Conservation (phyloP, 1,284 basidiomycete species). For the Puccinia coronata region DNA sequence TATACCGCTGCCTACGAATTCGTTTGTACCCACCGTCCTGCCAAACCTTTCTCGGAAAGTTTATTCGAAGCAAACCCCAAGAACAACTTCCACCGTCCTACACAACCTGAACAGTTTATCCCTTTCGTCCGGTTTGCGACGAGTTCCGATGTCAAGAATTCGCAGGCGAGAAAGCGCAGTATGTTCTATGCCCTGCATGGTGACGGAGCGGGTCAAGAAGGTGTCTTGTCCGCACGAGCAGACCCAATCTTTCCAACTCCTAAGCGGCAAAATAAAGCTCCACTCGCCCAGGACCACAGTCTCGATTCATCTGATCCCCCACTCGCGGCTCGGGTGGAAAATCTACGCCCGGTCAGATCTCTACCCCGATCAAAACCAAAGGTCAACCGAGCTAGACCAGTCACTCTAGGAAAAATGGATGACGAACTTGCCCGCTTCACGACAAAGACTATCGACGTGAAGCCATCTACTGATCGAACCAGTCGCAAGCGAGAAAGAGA, state of each 20-base stretch:
- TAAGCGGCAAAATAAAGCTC: not conserved
- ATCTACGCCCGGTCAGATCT: not conserved
- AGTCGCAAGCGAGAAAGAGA: constrained; percentile 23
- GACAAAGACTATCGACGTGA: not conserved
- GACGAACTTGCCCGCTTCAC: constrained; percentile 43
- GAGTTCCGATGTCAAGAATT: constrained; percentile 13
- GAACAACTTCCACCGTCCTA: constrained; percentile 20
- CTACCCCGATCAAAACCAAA: not conserved
- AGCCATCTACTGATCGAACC: not conserved
- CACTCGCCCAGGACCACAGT: not conserved
- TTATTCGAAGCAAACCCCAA: constrained; percentile 5
- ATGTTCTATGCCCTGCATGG: constrained; percentile 44
- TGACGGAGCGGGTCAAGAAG: constrained; percentile 27
- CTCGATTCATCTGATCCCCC: not conserved
- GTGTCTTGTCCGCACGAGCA: constrained; percentile 7
- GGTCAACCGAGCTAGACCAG: not conserved
- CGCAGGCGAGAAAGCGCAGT: constrained; percentile 16
- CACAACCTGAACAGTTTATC: constrained; percentile 30
- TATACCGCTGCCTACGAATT: constrained; percentile 32
- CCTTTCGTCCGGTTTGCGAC: constrained; percentile 45
- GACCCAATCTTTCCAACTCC: not conserved
- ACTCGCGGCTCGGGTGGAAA: not conserved
- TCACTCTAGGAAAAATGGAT: constrained; percentile 18
- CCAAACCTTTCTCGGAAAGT: constrained; percentile 29
- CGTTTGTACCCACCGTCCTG: constrained; percentile 32